Evolutionary conservation across 305 asterid genomes (phyloP), one percentile per base, ranked within the genome.

Genomic region (Solanum hybrid): DNA sequence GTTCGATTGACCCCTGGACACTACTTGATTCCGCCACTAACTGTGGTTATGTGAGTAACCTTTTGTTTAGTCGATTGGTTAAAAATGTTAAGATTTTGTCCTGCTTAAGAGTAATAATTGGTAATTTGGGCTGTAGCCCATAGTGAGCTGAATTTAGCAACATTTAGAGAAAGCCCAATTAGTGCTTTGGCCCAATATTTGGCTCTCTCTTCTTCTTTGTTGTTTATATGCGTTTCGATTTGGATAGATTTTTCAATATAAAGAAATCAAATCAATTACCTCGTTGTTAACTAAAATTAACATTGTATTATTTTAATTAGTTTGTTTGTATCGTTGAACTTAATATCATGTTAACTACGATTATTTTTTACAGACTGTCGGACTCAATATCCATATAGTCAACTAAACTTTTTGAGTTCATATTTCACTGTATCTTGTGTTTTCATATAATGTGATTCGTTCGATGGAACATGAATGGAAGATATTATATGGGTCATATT

Each of bases 391-490:
- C 0, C 22, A 16, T 51, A 6, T 2, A 51, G 0, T 51, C 0
- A 1, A 56, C 10, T 56, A 56, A 17, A 56, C 0, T 17, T 56
- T 56, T 60, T 60, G 34, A 71, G 36, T 72, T 72, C 22, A 72
- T 0, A 12, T 5, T 72, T 27, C 35, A 72, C 22, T 0, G 0
- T 3, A 16, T 27, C 20, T 26, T 12, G 5, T 72, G 0, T 72
- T 27, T 27, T 72, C 10, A 27, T 27, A 27, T 71, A 71, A 71
- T 29, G 12, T 6, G 34, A 71, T 26, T 0, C 1, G 2, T 24
- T 69, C 17, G 0, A 71, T 71, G 77, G 32, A 26, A 71, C 14
- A 22, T 72, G 78, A 72, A 72, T 26, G 2, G 16, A 72, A 72
- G 2, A 26, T 0, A 0, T 13, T 26, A 27, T 6, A 72, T 29